Evolutionary conservation across 352 stramenopile genomes (phyloP), one percentile per base, ranked within the genome.

Genomic region (Pythium dissotocum): DNA sequence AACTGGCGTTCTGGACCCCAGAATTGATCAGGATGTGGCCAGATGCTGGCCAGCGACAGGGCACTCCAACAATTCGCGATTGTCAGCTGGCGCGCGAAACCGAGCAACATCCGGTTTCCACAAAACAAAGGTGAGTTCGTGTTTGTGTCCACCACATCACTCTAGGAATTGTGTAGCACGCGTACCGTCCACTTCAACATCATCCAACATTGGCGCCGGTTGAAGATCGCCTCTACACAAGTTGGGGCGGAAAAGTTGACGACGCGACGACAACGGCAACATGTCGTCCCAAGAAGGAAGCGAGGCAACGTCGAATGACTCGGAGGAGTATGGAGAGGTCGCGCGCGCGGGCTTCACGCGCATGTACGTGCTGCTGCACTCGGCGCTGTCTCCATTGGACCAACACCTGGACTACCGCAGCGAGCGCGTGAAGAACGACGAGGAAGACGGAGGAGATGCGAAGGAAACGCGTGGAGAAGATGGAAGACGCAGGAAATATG

Each of bases 361-460:
- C 54, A 89, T 88, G 83, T 91, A 91, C 36, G 77, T 87, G 40
- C 69, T 91, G 6, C 71, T 67, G 24, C 56, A 75, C 62, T 79
- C 75, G 53, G 12, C 58, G 2, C 51, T 69, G 55, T 75, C 69
- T 4, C 66, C 72, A 10, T 26, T 75, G 2, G 77, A 85, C 58
- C 72, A 67, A 26, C 64, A 32, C 3, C 10, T 36, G 16, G 75
- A 80, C 57, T 80, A 74, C 26, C 33, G 54, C 6, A 75, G 62
- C 13, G 44, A 69, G 14, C 21, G 68, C 35, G 63, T 28, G 4
- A 52, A 60, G 0, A n/a, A 60, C 36, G 1, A 73, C n/a, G 64
- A 67, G 16, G 24, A 58, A 32, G 63, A 36, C 7, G 28, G 36
- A 28, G 13, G 24, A 35, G 35, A 49, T 16, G 26, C n/a, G 32